Evolutionary conservation across 208 protist genomes (phyloP), one percentile per base, ranked within the genome.

Genomic region (Vickermania ingenoplastis): DNA sequence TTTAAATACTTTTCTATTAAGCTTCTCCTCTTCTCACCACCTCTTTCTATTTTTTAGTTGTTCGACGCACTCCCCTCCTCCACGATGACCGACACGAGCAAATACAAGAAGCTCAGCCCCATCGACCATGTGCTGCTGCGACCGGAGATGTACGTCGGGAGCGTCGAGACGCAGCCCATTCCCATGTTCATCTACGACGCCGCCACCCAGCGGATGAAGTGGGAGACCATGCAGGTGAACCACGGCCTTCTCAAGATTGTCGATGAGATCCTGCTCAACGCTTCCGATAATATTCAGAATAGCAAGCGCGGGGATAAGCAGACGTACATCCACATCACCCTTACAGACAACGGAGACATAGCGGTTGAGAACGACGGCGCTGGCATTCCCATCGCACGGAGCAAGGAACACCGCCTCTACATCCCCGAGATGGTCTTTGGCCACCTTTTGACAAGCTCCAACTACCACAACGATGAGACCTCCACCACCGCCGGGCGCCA

Each of bases 251-350:
- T 95, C 17, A 99, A 99, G 77, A 97, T 99, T 30, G 97, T 99
- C 26, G 98, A 99, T 78, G 98, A 99, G 75, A 98, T 99, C 53
- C 64, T 99, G 5, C 89, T 99, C 4, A 99, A 99, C 75, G 95
- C 97, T 1, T 89, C 96, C 0, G 98, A 99, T 80, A 98, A 99
- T 76, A 89, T 96, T 56, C 79, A 73, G 49, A 94, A 93, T 71
- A 79, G 79, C 53, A 62, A 73, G 22, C 71, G 73, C 22, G 27
- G 52, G 1, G 48, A 30, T 2, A 61, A 69, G 50, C 92, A 93
- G 80, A 94, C 91, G 26, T 92, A 86, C 69, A 92, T 99, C 65
- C 74, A 78, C 61, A 94, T 98, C 27, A 60, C 53, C 50, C 97
- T 98, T 69, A 84, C 97, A 55, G 72, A 81, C 21, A 74, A 65